Conservation (phyloP, 2,329 filamentous ascomycete genomes). For the Aspergillus sp. region DNA sequence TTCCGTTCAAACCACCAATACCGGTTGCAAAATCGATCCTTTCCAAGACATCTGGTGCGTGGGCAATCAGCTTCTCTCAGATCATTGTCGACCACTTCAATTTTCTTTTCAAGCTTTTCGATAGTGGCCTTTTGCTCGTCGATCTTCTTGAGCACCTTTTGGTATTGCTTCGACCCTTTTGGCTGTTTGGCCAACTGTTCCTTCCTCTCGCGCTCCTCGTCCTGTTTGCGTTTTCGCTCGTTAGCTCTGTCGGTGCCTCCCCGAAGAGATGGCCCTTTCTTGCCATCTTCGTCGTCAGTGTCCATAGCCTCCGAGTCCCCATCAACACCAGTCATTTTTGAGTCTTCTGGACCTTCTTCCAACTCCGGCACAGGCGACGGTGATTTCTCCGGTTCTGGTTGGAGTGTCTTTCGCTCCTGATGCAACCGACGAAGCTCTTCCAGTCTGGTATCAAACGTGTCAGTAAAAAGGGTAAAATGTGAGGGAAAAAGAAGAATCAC, state of each 20-base stretch:
- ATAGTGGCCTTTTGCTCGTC: constrained; percentile 78
- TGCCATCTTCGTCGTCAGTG: constrained; percentile 61
- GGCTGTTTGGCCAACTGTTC: constrained; percentile 59
- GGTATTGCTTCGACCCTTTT: constrained; percentile 81
- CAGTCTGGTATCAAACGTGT: constrained; percentile 19
- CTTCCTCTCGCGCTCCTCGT: constrained; percentile 63
- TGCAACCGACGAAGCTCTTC: constrained; percentile 42
- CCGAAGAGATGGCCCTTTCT: constrained; percentile 51
- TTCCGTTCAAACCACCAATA: constrained; percentile 99
- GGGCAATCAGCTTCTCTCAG: constrained; percentile 90
- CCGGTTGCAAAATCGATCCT: constrained; percentile 95
- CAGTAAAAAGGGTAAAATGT: not conserved
- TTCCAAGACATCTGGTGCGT: constrained; percentile 79
- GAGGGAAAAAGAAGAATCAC: constrained; percentile 20
- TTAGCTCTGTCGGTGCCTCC: constrained; percentile 62
- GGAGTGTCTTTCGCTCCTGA: constrained; percentile 42
- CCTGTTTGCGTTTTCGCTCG: constrained; percentile 70
- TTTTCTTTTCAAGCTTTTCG: constrained; percentile 74
- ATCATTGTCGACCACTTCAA: constrained; percentile 80
- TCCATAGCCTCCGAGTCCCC: constrained; percentile 59
- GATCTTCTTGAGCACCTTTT: constrained; percentile 81
- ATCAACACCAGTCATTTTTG: constrained; percentile 43
- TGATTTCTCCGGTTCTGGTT: constrained; percentile 40
- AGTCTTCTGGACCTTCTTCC: constrained; percentile 34
- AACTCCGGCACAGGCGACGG: constrained; percentile 38